phyloP scores from a whole-genome alignment of 345 rosid species.

The Populus pruinosa region DNA sequence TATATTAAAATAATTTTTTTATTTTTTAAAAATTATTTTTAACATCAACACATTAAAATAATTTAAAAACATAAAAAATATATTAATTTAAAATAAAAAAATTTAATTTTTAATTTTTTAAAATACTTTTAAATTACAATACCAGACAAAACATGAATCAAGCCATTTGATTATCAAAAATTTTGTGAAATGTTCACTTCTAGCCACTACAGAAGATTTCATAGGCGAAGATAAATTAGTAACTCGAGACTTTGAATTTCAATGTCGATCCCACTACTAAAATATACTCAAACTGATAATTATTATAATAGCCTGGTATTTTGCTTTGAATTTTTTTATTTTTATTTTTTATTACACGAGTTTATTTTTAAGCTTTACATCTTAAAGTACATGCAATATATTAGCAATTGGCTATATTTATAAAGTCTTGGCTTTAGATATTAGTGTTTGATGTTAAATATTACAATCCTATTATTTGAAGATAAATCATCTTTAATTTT shows the following conservation, averaged over 20 bases:
- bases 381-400: fast-evolving
- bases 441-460: fast-evolving
- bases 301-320: fast-evolving
- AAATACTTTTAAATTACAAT: too few relatives aligned
- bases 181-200: not conserved
- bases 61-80: too few relatives aligned
- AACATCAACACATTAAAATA: too few relatives aligned
- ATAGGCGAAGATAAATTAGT: not conserved
- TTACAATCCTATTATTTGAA: fast-evolving
- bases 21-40: too few relatives aligned
- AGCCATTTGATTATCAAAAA: not conserved
- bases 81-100: too few relatives aligned
- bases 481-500: fast-evolving
- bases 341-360: fast-evolving
- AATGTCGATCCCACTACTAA: not conserved
- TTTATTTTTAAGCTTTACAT: too few relatives aligned
- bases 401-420: fast-evolving
- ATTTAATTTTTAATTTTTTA: too few relatives aligned
- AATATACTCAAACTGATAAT: too few relatives aligned
- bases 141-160: not conserved
- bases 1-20: too few relatives aligned
- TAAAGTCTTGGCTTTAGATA: fast-evolving
- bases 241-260: not conserved
- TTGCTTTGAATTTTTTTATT: fast-evolving
- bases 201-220: not conserved